A percentile compares a stretch with the other conserved stretches of the same genome.
phyloP scores from a whole-genome alignment of 2,329 filamentous ascomycete genomes.

The Fusarium sp. region DNA sequence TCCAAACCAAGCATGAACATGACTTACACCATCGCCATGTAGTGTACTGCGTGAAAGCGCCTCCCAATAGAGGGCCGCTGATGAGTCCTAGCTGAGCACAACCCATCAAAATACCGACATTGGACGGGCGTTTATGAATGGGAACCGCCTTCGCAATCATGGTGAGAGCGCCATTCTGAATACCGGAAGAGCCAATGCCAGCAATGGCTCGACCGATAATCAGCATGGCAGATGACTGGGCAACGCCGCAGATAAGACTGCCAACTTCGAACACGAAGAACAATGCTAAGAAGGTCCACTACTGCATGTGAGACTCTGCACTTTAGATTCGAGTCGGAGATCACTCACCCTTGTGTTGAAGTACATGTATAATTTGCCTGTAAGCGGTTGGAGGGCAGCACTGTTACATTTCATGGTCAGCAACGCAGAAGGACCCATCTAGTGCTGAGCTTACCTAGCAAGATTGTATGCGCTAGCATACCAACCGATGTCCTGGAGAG shows the following conservation, averaged over 20 bases:
- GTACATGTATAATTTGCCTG: conserved; percentile 64
- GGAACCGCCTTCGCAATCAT: conserved; percentile 52
- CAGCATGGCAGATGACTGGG: conserved; percentile 60
- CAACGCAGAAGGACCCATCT: conserved; percentile 39
- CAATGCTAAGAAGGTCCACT: conserved; percentile 50
- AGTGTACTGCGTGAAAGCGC: conserved; percentile 56
- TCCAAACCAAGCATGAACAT: neutral
- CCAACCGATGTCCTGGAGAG: conserved; percentile 67
- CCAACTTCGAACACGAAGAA: conserved; percentile 56
- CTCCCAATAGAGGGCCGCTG: conserved; percentile 62
- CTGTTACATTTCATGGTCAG: conserved; percentile 49
- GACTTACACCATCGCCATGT: conserved; percentile 62
- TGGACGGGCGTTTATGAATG: conserved; percentile 46
- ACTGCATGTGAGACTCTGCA: neutral
- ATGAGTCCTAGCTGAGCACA: conserved; percentile 60
- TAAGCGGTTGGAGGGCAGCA: conserved; percentile 64
- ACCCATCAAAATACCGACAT: conserved; percentile 50
- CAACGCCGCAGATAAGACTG: conserved; percentile 62
- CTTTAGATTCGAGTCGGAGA: conserved; percentile 54
- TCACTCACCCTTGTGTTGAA: conserved; percentile 43
- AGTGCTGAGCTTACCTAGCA: conserved; percentile 53
- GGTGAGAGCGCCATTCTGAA: conserved; percentile 56
- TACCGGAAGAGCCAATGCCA: conserved; percentile 61
- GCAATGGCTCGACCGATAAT: conserved; percentile 65
- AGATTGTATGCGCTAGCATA: conserved; percentile 66